Conservation (phyloP, 1,284 basidiomycete species). For the Boletellus deceptivus region DNA sequence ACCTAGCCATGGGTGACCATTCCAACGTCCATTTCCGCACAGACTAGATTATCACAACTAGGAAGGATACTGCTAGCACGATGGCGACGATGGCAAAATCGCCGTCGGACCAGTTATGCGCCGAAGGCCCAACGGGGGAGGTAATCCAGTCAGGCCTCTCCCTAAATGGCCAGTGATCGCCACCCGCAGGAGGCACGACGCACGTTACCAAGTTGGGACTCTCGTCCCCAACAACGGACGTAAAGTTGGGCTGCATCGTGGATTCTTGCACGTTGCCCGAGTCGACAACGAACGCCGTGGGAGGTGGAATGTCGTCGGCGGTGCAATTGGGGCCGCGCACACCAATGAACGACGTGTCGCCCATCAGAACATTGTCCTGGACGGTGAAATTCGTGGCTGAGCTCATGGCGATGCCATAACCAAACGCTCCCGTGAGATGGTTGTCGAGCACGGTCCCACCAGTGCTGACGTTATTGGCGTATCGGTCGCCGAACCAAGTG, state of each 20-base stretch:
- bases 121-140: too few relatives aligned
- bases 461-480: constrained; percentile 54
- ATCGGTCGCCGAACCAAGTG: constrained; percentile 72
- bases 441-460: constrained; percentile 68
- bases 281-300: constrained; percentile 61
- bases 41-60: constrained; percentile 40
- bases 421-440: constrained; percentile 68
- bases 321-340: constrained; percentile 69
- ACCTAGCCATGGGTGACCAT: constrained; percentile 16
- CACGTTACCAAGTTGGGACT: constrained; percentile 49
- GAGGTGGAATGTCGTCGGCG: constrained; percentile 50
- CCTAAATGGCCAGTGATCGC: constrained; percentile 71
- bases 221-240: constrained; percentile 49
- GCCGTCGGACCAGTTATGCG: too few relatives aligned
- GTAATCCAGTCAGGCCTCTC: constrained; percentile 24
- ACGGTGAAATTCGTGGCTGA: constrained; percentile 68
- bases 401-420: constrained; percentile 65
- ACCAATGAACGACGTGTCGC: constrained; percentile 79
- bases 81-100: too few relatives aligned
- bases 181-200: constrained; percentile 61
- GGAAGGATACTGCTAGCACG: too few relatives aligned
- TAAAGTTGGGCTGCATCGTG: constrained; percentile 53
- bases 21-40: constrained; percentile 47
- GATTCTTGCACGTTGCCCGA: constrained; percentile 40
- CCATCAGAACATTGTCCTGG: constrained; percentile 58